Evolutionary conservation across 805 yeast genomes (phyloP), one percentile per base, ranked within the genome.

Genomic region (Candida vartiovaarae): DNA sequence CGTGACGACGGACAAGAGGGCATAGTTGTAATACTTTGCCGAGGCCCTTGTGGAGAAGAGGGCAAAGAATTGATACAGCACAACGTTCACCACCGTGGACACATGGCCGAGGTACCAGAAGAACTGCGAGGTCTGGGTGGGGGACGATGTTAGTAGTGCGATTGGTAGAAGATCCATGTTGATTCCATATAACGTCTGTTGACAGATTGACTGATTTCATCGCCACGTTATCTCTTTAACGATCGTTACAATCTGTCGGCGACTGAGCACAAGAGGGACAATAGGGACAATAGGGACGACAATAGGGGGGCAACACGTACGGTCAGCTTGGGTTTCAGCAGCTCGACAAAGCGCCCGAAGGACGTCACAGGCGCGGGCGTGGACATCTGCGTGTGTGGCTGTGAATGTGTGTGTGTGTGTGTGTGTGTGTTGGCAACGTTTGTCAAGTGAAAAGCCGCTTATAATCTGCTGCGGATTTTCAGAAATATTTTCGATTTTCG

Each of bases 21-120:
- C 60, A 45, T 60, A 62, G 34, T 65, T 61, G 49, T 72, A 75
- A 48, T 66, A 70, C 31, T 54, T 60, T 29, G 56, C 46, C 8
- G 71, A 64, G 2, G 56, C 41, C 1, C 56, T 48, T 49, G 59
- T 53, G 7, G 64, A 59, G 15, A 75, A 67, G 42, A 76, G 66
- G 6, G 80, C 70, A 32, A 56, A 65, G 32, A 73, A 41, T 36
- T 66, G 60, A 53, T 66, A 68, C 20, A 62, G 49, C 3, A 62
- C 45, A 54, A 73, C 72, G 59, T 64, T 74, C 42, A 60, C 51
- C 3, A 77, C 50, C 2, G 80, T 75, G 30, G 69, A 56, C 10
- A 75, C 67, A 60, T 82, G 86, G 15, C 84, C 82, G 27, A 79
- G 42, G 51, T 74, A 82, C 90, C 90, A 82, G 53, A 78, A 78